Base-by-base conservation (phyloP, 2,329 filamentous ascomycete species). In the Blastomyces percursus region DNA sequence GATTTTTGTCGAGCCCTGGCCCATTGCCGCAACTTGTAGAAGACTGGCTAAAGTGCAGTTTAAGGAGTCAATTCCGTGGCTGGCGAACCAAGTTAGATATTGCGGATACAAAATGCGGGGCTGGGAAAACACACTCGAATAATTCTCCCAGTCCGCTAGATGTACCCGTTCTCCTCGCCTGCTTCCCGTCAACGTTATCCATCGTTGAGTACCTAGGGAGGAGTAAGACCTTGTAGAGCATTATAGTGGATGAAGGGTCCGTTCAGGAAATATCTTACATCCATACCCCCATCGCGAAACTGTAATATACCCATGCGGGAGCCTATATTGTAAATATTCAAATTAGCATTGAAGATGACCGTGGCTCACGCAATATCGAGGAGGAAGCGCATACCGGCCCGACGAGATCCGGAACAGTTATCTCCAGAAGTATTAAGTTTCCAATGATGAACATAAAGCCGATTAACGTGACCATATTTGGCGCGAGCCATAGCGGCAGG, bases 181-280 rank as follows among this genome's bases (percentile, higher is more conserved):
- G 94, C 78, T 99, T 99, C 69, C 94, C 94, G 75, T 99, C 94
- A 67, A 97, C 88, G 75, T 99, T 99, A 80, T 99, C 94, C 88
- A 99, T 92, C 16, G 94, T 99, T 69, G 94, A 95, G 77, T 97
- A 87, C 75, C 81, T 81, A 68, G 50, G 48, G 38, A 57, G 24
- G 27, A 27, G 42, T 44, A 44, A 52, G 46, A 42, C 19, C 24
- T 30, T 32, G 44, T 21, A 46, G 16, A 35, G 14, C 24, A 5
- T 27, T 24, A 12, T 40, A n/a, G n/a, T 54, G 52, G 8, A 16
- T 19, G 59, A 63, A 21, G 46, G 27, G 8, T 38, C 6, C 16
- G 27, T 58, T n/a, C 19, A 35, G n/a, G 42, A 51, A 27, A 9
- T 51, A 27, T n/a, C 76, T 73, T 67, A 96, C 90, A 96, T 94